Conservation (phyloP, 371 early-diverging fungal species). For the Rhizopus arrhizus region DNA sequence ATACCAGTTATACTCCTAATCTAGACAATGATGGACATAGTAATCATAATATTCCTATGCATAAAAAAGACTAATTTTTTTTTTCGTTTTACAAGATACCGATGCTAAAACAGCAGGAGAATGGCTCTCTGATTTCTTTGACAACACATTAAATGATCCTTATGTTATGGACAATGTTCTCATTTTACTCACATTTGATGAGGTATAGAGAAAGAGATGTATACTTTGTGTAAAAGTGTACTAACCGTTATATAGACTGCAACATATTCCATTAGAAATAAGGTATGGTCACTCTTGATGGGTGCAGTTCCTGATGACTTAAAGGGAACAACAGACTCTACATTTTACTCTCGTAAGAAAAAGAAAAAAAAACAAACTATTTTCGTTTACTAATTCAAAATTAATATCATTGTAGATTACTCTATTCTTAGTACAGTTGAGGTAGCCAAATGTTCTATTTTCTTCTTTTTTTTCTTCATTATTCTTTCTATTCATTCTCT, state of each 20-base stretch:
- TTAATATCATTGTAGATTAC: conserved; percentile 26
- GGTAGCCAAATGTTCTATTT: conserved; percentile 11
- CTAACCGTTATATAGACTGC: conserved; percentile 8
- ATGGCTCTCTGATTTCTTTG: conserved; percentile 30
- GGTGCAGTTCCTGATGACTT: conserved; percentile 29
- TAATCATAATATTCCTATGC: background rate
- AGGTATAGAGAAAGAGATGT: conserved; percentile 11
- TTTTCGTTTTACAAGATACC: conserved; percentile 17
- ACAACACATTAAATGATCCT: conserved; percentile 23
- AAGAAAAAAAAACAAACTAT: background rate
- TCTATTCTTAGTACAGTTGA: conserved; percentile 59
- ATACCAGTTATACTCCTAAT: conserved; percentile 28
- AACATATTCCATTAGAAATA: conserved; percentile 29
- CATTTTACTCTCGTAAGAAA: conserved; percentile 51
- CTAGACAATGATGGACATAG: conserved; percentile 32
- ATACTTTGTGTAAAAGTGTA: no score
- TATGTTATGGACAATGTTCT: conserved; percentile 23
- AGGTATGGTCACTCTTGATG: conserved; percentile 33
- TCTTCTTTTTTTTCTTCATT: background rate
- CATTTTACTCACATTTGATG: conserved; percentile 37
- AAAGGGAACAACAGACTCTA: conserved; percentile 49
- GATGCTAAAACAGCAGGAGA: conserved; percentile 31
- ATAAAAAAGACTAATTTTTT: no score
- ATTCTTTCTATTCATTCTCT: no score
- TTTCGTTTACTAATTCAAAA: background rate